Evolutionary conservation across 306 rosid genomes (phyloP), one percentile per base, ranked within the genome.

Genomic region (Gastrolobium bilobum): DNA sequence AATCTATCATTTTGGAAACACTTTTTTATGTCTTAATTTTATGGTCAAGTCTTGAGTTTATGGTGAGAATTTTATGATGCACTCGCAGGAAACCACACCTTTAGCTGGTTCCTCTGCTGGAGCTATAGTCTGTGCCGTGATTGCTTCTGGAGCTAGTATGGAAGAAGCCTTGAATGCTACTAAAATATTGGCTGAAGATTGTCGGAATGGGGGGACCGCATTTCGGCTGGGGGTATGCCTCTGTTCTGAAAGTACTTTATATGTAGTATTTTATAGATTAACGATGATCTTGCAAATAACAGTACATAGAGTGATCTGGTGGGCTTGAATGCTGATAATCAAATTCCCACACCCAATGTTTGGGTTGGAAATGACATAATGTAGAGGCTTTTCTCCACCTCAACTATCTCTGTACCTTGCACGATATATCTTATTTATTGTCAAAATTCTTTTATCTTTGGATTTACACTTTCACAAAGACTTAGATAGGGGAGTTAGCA

Each of bases 51-150:
- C 30, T 66, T 20, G 68, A 63, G 71, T 46, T 70, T 53, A 4
- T 47, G 50, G 50, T 37, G 29, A 8, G 60, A 42, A 80, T 51
- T 77, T 7, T 83, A 20, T 68, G 76, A 82, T 81, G 52, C 67
- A 43, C 50, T 65, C 79, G 51, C 82, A 94, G 99, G 97, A 92
- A 75, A 89, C 92, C 47, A 94, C 99, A 26, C 99, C 99, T 7
- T 85, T 92, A 86, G 95, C 99, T 68, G 99, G 99, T 90, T 93
- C 97, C 57, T 95, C 99, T 3, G 99, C 99, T 3, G 99, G 99
- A 50, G 97, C 97, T 46, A 92, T 95, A 84, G 97, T 92, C 44
- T 95, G 97, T 80, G 99, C 97, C 10, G 97, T 91, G 66, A 73
- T 95, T 87, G 97, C 97, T 20, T 95, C 97, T 2, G 97, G 99